Evolutionary conservation across 2,329 filamentous ascomycete species (phyloP).

Genomic region (Hymenoscyphus salicellus): DNA sequence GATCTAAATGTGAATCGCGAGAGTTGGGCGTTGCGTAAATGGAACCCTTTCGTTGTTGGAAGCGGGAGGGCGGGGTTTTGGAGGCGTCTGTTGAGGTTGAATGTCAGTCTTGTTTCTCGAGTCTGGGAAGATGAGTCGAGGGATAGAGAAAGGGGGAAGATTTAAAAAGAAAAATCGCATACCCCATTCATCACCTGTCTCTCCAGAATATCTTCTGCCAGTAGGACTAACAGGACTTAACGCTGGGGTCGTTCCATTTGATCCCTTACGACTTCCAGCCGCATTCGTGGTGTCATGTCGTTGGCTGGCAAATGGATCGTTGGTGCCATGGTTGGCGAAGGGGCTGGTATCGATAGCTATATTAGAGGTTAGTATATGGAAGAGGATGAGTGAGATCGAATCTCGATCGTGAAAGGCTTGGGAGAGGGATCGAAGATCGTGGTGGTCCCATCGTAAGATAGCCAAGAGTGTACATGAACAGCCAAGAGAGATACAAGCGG

Average conservation of each 20-base stretch:
- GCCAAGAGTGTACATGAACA: conserved; percentile 11
- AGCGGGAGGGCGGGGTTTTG: conserved; percentile 64
- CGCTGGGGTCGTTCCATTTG: background rate
- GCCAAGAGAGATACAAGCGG: conserved; percentile 7
- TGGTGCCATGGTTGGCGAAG: conserved; percentile 1
- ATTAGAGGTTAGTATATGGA: background rate
- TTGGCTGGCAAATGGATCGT: background rate
- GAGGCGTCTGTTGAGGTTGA: conserved; percentile 50
- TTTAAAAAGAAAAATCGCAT: background rate
- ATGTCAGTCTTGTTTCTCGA: background rate
- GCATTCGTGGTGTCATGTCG: background rate
- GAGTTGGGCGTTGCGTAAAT: conserved; percentile 65
- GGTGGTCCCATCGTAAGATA: background rate
- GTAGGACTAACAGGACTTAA: background rate
- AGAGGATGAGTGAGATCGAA: background rate
- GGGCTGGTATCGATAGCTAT: conserved; percentile 1
- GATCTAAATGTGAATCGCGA: conserved; percentile 62
- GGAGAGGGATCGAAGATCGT: background rate
- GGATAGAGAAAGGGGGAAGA: background rate
- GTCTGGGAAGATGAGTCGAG: background rate
- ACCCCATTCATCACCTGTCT: conserved; percentile 17
- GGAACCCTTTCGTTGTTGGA: conserved; percentile 67
- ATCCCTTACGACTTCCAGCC: background rate
- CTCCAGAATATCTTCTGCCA: conserved; percentile 1
- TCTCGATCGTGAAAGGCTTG: background rate